Conservation (phyloP, 2,329 filamentous ascomycete species). For the Verticillium isaacii region DNA sequence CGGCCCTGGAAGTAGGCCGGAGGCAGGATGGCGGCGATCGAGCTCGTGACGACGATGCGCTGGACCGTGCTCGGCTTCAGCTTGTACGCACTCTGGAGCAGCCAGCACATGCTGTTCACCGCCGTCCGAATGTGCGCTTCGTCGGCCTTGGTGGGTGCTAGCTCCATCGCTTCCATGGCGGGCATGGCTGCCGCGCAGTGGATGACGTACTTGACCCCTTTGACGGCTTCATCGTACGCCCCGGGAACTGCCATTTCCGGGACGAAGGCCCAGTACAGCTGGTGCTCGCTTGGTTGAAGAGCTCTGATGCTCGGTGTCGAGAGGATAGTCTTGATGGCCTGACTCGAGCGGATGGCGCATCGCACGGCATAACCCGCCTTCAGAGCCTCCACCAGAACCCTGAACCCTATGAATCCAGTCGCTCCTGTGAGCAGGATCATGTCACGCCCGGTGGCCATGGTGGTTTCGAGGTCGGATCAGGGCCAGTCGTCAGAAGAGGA, state of each 20-base stretch:
- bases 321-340: slow-evolving; percentile 6
- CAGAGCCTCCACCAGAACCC: slow-evolving; percentile 17
- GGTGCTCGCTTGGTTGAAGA: slow-evolving; percentile 6
- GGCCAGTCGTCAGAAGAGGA: not conserved
- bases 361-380: slow-evolving; percentile 21
- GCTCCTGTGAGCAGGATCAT: slow-evolving; percentile 21
- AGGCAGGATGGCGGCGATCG: slow-evolving; percentile 17
- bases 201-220: slow-evolving; percentile 31
- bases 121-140: not conserved
- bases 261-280: not conserved
- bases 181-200: slow-evolving; percentile 21
- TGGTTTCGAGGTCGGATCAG: not conserved
- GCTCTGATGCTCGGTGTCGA: slow-evolving; percentile 7
- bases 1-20: not conserved
- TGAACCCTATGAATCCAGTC: slow-evolving; percentile 24
- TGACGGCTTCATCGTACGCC: slow-evolving; percentile 34
- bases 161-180: not conserved
- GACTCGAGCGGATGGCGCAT: slow-evolving; percentile 20
- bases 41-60: slow-evolving; percentile 37
- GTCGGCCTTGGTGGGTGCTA: not conserved
- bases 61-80: slow-evolving; percentile 20
- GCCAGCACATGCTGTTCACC: not conserved
- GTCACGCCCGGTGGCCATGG: not conserved
- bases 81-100: not conserved
- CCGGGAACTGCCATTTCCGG: slow-evolving; percentile 20